Percentiles rank a stretch among this genome's conserved stretches.
phyloP scores from a whole-genome alignment of 352 stramenopile species.

The Phytopythium delawarense region DNA sequence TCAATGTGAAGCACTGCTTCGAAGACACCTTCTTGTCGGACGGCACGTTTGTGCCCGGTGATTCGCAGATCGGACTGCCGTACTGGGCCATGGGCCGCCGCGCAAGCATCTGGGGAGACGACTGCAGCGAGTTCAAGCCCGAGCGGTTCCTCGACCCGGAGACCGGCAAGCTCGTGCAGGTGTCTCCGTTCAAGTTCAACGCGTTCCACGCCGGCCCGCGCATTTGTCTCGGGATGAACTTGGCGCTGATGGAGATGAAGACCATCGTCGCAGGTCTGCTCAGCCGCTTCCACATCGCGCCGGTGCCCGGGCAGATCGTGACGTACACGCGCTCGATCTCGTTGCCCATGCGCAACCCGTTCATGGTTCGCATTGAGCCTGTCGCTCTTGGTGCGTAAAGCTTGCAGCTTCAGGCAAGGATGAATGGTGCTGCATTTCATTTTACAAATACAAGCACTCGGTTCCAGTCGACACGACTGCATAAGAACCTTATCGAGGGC shows the following conservation, averaged over 20 bases:
- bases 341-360: slow-evolving; percentile 38
- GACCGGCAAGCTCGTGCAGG: slow-evolving; percentile 21
- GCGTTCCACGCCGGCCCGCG: slow-evolving; percentile 54
- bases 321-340: slow-evolving; percentile 44
- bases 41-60: slow-evolving; percentile 46
- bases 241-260: slow-evolving; percentile 82
- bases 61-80: slow-evolving; percentile 34
- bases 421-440: too few species aligned
- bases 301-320: slow-evolving; percentile 21
- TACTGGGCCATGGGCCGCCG: slow-evolving; percentile 39
- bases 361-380: slow-evolving; percentile 25
- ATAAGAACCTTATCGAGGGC: too few species aligned
- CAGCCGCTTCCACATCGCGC: slow-evolving; percentile 46
- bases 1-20: slow-evolving; percentile 34
- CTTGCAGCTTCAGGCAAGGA: too few species aligned
- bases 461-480: too few species aligned
- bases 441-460: too few species aligned
- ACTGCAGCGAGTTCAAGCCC: slow-evolving; percentile 37
- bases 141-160: slow-evolving; percentile 39
- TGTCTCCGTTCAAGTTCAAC: slow-evolving; percentile 63
- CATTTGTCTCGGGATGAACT: slow-evolving; percentile 49
- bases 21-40: slow-evolving; percentile 52
- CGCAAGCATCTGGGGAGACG: slow-evolving; percentile 26
- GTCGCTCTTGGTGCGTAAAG: slow-evolving; percentile 1
- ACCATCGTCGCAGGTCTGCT: slow-evolving; percentile 48